phyloP scores from a whole-genome alignment of 306 rosid species.

The Medicago arabica region DNA sequence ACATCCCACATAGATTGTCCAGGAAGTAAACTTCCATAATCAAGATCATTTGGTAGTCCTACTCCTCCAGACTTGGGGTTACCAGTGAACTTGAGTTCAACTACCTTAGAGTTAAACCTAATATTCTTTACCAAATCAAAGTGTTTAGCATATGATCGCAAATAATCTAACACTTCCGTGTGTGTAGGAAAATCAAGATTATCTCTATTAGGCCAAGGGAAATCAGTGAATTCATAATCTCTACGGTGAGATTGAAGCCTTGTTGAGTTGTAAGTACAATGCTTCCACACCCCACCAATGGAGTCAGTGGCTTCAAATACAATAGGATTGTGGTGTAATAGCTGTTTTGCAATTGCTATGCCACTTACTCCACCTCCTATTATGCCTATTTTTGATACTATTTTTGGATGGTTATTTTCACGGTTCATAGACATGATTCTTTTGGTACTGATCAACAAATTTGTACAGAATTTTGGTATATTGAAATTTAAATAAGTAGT shows the following conservation, averaged over 20 bases:
- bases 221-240: conserved; percentile 79
- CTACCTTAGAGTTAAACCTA: conserved; percentile 72
- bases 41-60: background rate
- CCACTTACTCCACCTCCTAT: conserved; percentile 87
- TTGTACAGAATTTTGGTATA: background rate
- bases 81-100: conserved; percentile 51
- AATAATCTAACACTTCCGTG: conserved; percentile 55
- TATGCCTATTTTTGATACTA: conserved; percentile 58
- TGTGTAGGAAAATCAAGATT: conserved; percentile 57
- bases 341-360: conserved; percentile 72
- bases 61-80: conserved; percentile 34
- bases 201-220: conserved; percentile 71
- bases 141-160: conserved; percentile 65
- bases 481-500: too few relatives aligned
- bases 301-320: conserved; percentile 74
- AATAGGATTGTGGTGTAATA: conserved; percentile 66
- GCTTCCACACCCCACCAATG: conserved; percentile 89
- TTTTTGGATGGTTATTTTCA: background rate
- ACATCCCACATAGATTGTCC: conserved; percentile 70
- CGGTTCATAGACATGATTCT: conserved; percentile 12
- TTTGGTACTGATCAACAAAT: background rate
- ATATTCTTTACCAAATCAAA: conserved; percentile 66
- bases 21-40: conserved; percentile 40
- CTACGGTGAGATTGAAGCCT: conserved; percentile 71
- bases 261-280: conserved; percentile 72